Conservation (phyloP, 352 stramenopile genomes). For the Thraustotheca clavata region DNA sequence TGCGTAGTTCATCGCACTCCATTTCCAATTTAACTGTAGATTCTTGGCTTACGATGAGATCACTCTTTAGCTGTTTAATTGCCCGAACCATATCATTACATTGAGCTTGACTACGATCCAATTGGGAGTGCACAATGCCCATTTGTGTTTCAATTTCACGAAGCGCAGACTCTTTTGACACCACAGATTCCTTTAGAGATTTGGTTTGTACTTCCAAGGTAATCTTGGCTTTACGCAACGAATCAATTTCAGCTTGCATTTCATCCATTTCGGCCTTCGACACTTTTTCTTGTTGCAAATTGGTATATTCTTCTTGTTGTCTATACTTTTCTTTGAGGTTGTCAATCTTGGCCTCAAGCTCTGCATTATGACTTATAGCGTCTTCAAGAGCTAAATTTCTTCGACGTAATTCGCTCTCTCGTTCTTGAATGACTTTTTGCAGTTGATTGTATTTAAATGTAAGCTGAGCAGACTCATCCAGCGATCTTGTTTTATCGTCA, state of each 20-base stretch:
- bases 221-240: slow-evolving; percentile 4
- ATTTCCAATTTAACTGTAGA: not conserved
- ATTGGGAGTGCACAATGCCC: not conserved
- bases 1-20: not conserved
- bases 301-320: not conserved
- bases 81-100: not conserved
- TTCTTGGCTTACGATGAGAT: not conserved
- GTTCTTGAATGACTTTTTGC: slow-evolving; percentile 56
- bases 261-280: not conserved
- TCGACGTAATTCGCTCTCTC: slow-evolving; percentile 58
- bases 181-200: not conserved
- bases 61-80: slow-evolving; percentile 15
- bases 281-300: not conserved
- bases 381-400: slow-evolving; percentile 54
- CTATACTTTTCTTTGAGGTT: not conserved
- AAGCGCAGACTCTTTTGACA: not conserved
- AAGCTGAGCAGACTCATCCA: slow-evolving; percentile 25
- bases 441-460: slow-evolving; percentile 49
- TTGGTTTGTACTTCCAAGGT: not conserved
- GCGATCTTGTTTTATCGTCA: slow-evolving; percentile 59
- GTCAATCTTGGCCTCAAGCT: slow-evolving; percentile 54
- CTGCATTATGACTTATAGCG: slow-evolving; percentile 38
- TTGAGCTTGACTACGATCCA: not conserved
- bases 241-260: not conserved
- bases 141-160: not conserved